Evolutionary conservation across 2,329 filamentous ascomycete genomes (phyloP).

Genomic region (Aspergillus aculeatus): DNA sequence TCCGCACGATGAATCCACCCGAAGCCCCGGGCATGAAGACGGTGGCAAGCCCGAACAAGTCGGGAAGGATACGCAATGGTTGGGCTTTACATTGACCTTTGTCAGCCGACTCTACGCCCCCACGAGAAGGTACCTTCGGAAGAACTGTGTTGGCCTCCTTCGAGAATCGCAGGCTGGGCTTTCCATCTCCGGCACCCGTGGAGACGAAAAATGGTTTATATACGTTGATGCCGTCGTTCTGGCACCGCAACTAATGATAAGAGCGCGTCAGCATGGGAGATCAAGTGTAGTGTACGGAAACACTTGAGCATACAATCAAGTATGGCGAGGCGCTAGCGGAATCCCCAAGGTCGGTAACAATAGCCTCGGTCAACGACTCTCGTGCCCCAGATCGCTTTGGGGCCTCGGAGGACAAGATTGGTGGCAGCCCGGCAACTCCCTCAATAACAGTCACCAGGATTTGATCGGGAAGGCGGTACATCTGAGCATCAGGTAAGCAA

Average conservation of each 20-base stretch:
- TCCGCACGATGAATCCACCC: conserved; percentile 79
- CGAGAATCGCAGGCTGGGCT: conserved; percentile 63
- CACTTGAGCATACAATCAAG: conserved; percentile 65
- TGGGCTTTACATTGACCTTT: conserved; percentile 36
- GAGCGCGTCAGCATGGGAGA: conserved; percentile 10
- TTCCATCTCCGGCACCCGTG: conserved; percentile 13
- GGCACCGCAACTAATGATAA: conserved; percentile 64
- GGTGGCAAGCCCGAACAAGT: conserved; percentile 72
- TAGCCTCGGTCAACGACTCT: conserved; percentile 73
- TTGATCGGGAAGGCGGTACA: conserved; percentile 75
- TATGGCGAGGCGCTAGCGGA: conserved; percentile 68
- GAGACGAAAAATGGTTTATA: conserved; percentile 72
- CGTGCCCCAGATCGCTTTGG: conserved; percentile 68
- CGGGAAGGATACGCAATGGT: conserved; percentile 44
- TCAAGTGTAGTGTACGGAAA: neutral
- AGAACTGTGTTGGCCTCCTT: conserved; percentile 70
- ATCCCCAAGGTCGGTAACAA: conserved; percentile 84
- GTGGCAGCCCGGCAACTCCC: conserved; percentile 73
- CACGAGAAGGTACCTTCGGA: conserved; percentile 56
- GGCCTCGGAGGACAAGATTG: conserved; percentile 70
- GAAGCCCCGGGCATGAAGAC: conserved; percentile 80
- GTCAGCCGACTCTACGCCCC: conserved; percentile 43
- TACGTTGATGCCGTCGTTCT: conserved; percentile 77
- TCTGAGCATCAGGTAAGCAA: conserved; percentile 45
- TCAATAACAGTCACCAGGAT: conserved; percentile 72